Conservation (phyloP, 73 alveolate species). For the Tetrahymena borealis region DNA sequence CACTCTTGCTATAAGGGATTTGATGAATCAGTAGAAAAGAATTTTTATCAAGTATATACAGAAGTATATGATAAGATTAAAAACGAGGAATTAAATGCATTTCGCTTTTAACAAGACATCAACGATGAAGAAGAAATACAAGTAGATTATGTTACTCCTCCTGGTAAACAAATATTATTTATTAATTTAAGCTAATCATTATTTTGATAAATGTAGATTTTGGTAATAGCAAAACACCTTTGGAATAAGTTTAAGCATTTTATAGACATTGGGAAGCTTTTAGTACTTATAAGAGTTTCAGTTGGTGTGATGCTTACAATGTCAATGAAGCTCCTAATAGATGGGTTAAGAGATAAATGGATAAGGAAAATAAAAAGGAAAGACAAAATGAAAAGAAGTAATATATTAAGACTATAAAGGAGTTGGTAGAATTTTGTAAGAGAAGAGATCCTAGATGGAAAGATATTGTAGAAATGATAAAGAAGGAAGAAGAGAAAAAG, state of each 20-base stretch:
- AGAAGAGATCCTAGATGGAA: conserved; percentile 70
- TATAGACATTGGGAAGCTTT: conserved; percentile 72
- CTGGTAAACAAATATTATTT: conserved; percentile 45
- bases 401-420: conserved; percentile 51
- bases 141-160: conserved; percentile 49
- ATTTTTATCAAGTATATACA: conserved; percentile 64
- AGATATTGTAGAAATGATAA: conserved; percentile 9
- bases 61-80: conserved; percentile 63
- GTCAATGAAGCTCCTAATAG: conserved; percentile 76
- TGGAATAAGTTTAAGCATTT: conserved; percentile 50
- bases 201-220: neutral
- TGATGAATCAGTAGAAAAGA: conserved; percentile 49
- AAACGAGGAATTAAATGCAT: conserved; percentile 63
- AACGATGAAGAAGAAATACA: conserved; percentile 67
- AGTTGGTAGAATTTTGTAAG: conserved; percentile 59
- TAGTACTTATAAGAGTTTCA: conserved; percentile 59
- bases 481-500: conserved; percentile 21
- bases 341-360: conserved; percentile 65
- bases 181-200: conserved; percentile 10
- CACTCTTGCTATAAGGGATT: conserved; percentile 57
- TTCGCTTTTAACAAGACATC: neutral
- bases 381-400: conserved; percentile 66
- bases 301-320: conserved; percentile 74
- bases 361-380: conserved; percentile 70
- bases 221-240: conserved; percentile 8